phyloP scores from a whole-genome alignment of 2,329 filamentous ascomycete genomes.

The Botrytis fragariae region DNA sequence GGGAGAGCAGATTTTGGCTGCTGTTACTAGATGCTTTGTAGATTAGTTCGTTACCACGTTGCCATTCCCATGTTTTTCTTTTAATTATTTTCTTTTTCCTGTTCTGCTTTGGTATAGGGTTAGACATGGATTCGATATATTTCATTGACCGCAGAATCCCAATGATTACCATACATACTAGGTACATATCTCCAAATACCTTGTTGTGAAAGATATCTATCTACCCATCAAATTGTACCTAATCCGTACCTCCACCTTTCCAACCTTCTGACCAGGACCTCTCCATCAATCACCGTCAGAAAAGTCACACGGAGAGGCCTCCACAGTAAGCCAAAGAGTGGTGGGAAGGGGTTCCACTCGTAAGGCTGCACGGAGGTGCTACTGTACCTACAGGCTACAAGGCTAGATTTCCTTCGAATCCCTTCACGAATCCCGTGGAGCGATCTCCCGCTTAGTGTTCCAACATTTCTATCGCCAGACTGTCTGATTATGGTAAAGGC shows the following conservation, averaged over 20 bases:
- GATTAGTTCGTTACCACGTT: neutral
- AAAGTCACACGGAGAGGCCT: constrained; percentile 9
- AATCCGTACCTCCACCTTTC: constrained; percentile 7
- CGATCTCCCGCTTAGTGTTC: constrained; percentile 17
- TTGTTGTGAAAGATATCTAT: neutral
- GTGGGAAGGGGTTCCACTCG: constrained; percentile 18
- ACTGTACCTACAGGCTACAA: constrained; percentile 11
- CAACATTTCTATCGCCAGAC: constrained; percentile 1
- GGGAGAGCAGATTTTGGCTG: neutral
- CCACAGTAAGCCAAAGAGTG: neutral
- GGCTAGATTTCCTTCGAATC: constrained; percentile 16
- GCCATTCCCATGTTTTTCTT: neutral
- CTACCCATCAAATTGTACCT: neutral
- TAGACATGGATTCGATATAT: neutral
- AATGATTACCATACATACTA: neutral
- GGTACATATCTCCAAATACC: neutral
- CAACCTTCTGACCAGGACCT: constrained; percentile 14
- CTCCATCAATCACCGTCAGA: neutral
- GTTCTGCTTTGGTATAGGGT: neutral
- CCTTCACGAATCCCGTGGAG: constrained; percentile 13
- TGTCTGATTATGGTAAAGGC: constrained; percentile 15
- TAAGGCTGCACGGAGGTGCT: constrained; percentile 21
- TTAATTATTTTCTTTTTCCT: neutral
- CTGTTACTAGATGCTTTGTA: neutral
- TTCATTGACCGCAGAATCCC: neutral